phyloP scores from a whole-genome alignment of 2,329 filamentous ascomycete genomes.

The Xylariales sp. region DNA sequence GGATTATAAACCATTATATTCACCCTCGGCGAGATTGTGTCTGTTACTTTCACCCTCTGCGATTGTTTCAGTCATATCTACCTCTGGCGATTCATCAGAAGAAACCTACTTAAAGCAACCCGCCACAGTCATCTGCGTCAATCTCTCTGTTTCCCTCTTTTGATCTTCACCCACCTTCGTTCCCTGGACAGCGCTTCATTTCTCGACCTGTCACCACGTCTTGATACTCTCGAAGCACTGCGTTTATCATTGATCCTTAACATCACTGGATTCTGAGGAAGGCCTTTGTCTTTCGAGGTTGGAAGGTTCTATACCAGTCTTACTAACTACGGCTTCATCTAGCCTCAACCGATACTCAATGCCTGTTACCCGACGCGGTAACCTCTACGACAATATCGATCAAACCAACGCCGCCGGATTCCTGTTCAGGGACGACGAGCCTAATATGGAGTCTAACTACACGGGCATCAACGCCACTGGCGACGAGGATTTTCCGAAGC shows the following conservation, averaged over 20 bases:
- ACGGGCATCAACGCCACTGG: slow-evolving; percentile 66
- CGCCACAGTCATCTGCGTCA: no score
- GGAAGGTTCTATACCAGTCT: no score
- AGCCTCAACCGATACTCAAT: slow-evolving; percentile 91
- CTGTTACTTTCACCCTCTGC: no score
- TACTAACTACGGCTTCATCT: slow-evolving; percentile 16
- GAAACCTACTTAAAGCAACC: no score
- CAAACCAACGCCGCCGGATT: slow-evolving; percentile 83
- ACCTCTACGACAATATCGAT: slow-evolving; percentile 66
- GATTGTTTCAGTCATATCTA: no score
- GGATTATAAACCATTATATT: no score
- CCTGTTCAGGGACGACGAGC: slow-evolving; percentile 76
- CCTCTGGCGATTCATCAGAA: no score
- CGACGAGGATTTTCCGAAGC: slow-evolving; percentile 83
- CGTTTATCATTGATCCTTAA: background rate
- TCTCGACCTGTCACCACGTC: background rate
- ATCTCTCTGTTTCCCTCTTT: no score
- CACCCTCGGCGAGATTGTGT: no score
- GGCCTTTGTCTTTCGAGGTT: no score
- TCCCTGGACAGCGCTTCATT: no score
- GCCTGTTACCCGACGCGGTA: slow-evolving; percentile 72
- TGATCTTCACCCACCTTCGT: no score
- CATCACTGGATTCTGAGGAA: background rate
- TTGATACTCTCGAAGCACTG: background rate
- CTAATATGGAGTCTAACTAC: slow-evolving; percentile 59